Base-by-base conservation (phyloP, 1,284 basidiomycete genomes). In the Cryptococcus amylolentus region DNA sequence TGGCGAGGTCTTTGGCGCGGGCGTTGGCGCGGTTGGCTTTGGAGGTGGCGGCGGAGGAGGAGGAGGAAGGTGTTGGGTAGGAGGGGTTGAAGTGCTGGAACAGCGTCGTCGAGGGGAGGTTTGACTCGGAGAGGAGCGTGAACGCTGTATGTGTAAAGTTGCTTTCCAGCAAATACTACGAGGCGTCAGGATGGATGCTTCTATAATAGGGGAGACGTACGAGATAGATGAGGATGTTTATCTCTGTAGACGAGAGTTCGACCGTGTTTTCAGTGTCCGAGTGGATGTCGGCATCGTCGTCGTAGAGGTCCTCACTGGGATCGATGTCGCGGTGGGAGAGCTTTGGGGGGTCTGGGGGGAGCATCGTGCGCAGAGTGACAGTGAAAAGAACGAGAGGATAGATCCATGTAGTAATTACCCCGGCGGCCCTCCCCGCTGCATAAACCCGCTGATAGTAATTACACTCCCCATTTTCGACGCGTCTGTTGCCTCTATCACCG, bases 101-200 rank as follows among this genome's bases (percentile, higher is more conserved):
- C 9, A 77, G 55, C 0, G 71, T 57, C 4, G 73, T 73, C 7
- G 61, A 61, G 2, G 69, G 63, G 3, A 77, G 63, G 4, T 65
- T 58, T 3, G 73, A 71, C 55, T 77, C 75, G 16, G 67, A 60
- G 0, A 73, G 62, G 9, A 77, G 55, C 12, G 70, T 60, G 62
- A 73, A 77, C 2, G 75, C 75, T 2, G 73, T 70, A 54, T 77
- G 75, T 16, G 66, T 51, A 52, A 77, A 70, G 58, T 73, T 72
- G 14, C 72, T 74, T 52, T 77, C 75, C 49, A 73, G 63, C 20
- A 77, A 65, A 40, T 77, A 77, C 71, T 72, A 52, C 26, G 18
- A 13, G 39, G n/a, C 12, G 43, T 28, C 13, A 41, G 31, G 31
- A 35, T 35, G 31, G 31, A 35, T 35, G 31, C 20, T 42, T 42